Percentiles rank a stretch among this genome's conserved stretches.
Conservation (phyloP, 495 filamentous ascomycete species). For the Cladorrhinum samala region DNA sequence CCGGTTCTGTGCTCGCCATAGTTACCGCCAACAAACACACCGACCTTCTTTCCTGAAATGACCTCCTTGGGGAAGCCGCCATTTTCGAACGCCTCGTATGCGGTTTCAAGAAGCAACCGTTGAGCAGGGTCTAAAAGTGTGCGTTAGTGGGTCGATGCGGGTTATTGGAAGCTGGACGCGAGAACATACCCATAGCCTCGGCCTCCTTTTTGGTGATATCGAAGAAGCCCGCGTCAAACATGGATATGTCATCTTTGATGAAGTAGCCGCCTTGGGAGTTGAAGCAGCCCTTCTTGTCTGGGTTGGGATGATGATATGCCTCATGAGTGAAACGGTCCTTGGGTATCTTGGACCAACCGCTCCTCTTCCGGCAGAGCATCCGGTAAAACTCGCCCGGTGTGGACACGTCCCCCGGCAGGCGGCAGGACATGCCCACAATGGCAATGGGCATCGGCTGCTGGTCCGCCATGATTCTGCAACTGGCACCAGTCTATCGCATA, state of each 20-base stretch:
- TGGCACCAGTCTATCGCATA: not conserved
- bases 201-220: constrained; percentile 44
- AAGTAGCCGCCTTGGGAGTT: constrained; percentile 49
- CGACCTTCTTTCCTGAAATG: constrained; percentile 38
- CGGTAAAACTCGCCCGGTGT: constrained; percentile 41
- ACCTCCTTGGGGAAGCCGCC: constrained; percentile 43
- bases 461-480: constrained; percentile 18
- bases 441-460: constrained; percentile 31
- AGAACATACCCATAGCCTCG: constrained; percentile 37
- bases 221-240: constrained; percentile 51
- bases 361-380: constrained; percentile 34
- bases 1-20: constrained; percentile 33
- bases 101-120: constrained; percentile 48
- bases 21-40: constrained; percentile 41
- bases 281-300: constrained; percentile 35
- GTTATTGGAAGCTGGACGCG: not conserved
- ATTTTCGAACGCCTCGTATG: constrained; percentile 45
- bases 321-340: constrained; percentile 59
- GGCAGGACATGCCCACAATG: constrained; percentile 43
- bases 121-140: constrained; percentile 46
- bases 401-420: constrained; percentile 41
- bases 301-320: constrained; percentile 60
- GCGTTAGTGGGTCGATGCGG: not conserved
- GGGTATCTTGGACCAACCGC: constrained; percentile 47
- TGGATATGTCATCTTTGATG: constrained; percentile 41